Conservation (phyloP, 2,329 filamentous ascomycete species). For the Trichoderma oligosporum region DNA sequence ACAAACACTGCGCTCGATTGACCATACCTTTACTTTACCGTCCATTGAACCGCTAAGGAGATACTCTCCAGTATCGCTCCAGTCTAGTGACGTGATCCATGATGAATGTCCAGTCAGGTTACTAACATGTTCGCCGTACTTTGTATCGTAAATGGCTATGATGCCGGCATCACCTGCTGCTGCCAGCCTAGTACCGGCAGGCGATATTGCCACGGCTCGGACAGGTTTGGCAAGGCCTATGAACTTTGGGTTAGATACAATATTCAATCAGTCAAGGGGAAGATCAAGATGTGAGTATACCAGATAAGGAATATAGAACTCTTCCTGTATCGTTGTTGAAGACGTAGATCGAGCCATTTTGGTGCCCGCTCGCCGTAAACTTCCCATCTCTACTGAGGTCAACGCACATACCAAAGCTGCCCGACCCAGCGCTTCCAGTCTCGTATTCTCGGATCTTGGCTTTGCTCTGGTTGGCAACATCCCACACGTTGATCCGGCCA, state of each 20-base stretch:
- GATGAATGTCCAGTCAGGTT: slow-evolving; percentile 75
- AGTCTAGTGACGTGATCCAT: slow-evolving; percentile 89
- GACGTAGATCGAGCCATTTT: slow-evolving; percentile 87
- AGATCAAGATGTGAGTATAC: slow-evolving; percentile 38
- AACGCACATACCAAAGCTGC: slow-evolving; percentile 85
- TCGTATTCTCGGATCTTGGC: slow-evolving; percentile 78
- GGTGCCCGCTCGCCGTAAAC: slow-evolving; percentile 86
- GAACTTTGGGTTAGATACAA: slow-evolving; percentile 16
- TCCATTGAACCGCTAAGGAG: slow-evolving; percentile 84
- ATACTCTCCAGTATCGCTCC: slow-evolving; percentile 90
- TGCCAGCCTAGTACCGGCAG: slow-evolving; percentile 76
- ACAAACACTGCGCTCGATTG: slow-evolving; percentile 74
- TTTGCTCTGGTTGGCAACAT: slow-evolving; percentile 53
- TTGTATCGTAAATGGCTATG: slow-evolving; percentile 88
- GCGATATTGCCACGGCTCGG: slow-evolving; percentile 82
- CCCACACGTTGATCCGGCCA: slow-evolving; percentile 87
- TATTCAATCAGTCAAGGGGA: background rate
- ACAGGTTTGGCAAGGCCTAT: slow-evolving; percentile 81
- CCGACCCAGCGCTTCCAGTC: slow-evolving; percentile 65
- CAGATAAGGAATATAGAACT: slow-evolving; percentile 78
- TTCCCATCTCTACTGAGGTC: slow-evolving; percentile 76
- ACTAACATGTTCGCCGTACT: slow-evolving; percentile 86
- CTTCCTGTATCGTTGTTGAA: slow-evolving; percentile 90
- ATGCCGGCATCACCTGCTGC: slow-evolving; percentile 85
- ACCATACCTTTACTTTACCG: slow-evolving; percentile 95